phyloP scores from a whole-genome alignment of 2,329 filamentous ascomycete species.

The Akanthomyces muscarius region DNA sequence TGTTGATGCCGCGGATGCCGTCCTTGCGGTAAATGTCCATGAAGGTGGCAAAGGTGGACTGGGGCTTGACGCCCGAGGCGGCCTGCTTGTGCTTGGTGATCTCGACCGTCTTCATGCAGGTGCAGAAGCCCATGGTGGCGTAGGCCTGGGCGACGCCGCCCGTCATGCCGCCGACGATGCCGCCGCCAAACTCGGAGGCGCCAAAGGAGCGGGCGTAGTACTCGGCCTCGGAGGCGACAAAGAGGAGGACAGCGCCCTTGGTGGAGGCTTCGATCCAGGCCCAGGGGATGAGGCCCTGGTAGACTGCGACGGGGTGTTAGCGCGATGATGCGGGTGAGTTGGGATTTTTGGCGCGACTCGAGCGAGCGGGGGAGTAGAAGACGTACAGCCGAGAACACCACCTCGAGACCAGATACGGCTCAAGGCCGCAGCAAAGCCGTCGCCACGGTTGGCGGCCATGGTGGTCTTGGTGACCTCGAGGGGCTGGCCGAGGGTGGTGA shows the following conservation, averaged over 20 bases:
- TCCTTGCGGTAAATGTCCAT: slow-evolving; percentile 95
- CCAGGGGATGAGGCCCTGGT: slow-evolving; percentile 99
- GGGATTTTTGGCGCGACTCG: too few relatives aligned
- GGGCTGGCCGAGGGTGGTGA: slow-evolving; percentile 66
- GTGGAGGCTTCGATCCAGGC: slow-evolving; percentile 99
- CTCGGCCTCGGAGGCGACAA: slow-evolving; percentile 97
- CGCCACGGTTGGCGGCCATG: slow-evolving; percentile 94
- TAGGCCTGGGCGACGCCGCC: slow-evolving; percentile 97
- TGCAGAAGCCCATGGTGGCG: slow-evolving; percentile 99
- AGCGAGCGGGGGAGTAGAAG: too few relatives aligned
- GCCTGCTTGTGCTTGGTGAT: slow-evolving; percentile 98
- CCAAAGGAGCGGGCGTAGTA: slow-evolving; percentile 84
- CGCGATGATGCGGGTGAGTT: background rate
- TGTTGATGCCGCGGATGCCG: slow-evolving; percentile 94
- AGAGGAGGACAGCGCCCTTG: slow-evolving; percentile 97
- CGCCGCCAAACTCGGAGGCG: slow-evolving; percentile 79
- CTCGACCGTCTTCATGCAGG: slow-evolving; percentile 99
- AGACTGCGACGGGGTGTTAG: slow-evolving; percentile 59
- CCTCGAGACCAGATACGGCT: slow-evolving; percentile 88
- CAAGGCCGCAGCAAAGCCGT: slow-evolving; percentile 79
- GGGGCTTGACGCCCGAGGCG: slow-evolving; percentile 74
- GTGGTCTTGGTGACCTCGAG: slow-evolving; percentile 99
- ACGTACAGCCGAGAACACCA: slow-evolving; percentile 89
- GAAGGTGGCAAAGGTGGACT: slow-evolving; percentile 91
- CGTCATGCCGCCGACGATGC: slow-evolving; percentile 86